These are phyloP conservation scores for Leccinum variabile DNA, from an alignment of 1,284 basidiomycete species.

Conservation along the genomic window DNA sequence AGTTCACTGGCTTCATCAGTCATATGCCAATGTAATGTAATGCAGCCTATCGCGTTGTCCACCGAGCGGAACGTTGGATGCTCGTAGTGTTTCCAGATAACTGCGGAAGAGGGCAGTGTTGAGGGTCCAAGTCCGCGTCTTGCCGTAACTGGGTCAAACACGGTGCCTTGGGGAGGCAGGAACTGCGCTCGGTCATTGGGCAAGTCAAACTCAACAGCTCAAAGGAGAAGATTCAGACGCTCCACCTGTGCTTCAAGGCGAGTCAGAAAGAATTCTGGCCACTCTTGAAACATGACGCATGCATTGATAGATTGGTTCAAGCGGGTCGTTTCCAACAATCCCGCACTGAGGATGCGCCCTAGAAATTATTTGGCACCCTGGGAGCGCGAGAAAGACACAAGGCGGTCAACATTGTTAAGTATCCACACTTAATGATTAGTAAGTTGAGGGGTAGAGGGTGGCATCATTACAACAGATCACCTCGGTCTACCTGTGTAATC, in stretches of 20 bases:
- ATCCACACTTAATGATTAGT: constrained; percentile 5
- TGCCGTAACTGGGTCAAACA: constrained; percentile 3
- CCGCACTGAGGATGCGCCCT: constrained; percentile 2
- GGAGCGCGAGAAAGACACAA: constrained; percentile 9
- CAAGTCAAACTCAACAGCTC: constrained; percentile 6
- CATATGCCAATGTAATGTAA: constrained; percentile 1
- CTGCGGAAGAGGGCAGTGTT: constrained; percentile 20
- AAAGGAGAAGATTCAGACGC: neutral
- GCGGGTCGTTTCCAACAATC: constrained; percentile 4
- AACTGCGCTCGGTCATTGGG: neutral
- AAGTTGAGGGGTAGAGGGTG: constrained; percentile 20
- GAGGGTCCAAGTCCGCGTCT: constrained; percentile 1
- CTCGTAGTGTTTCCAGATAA: constrained; percentile 4
- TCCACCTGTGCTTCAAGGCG: neutral
- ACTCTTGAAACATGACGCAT: constrained; percentile 4
- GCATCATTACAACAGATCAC: constrained; percentile 9
- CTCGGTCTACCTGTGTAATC: constrained; percentile 10
- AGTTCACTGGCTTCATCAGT: constrained; percentile 5
- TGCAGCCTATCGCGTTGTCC: constrained; percentile 4
- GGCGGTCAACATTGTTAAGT: constrained; percentile 3
- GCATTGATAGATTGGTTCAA: constrained; percentile 3
- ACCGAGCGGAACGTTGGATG: constrained; percentile 9
- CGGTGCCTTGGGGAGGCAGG: constrained; percentile 1
- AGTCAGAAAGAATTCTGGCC: neutral
- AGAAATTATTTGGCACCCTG: constrained; percentile 4